A percentile compares a stretch with the other conserved stretches of the same genome.
Evolutionary conservation across 352 stramenopile species (phyloP).

Genomic region (Elongisporangium undulatum): DNA sequence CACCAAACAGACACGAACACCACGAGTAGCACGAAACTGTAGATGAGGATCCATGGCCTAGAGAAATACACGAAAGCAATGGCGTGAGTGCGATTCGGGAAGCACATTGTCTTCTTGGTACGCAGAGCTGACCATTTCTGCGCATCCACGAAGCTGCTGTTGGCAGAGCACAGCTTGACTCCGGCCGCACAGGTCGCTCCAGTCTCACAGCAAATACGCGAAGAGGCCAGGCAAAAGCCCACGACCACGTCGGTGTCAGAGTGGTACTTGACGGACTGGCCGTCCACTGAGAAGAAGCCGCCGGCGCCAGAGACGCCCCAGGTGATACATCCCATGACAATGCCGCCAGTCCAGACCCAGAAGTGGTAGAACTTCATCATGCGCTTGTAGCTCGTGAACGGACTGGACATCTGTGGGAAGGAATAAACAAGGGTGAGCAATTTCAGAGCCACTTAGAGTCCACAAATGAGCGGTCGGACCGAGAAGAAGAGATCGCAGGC

Average conservation of each 20-base stretch:
- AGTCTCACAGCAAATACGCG: conserved; percentile 69
- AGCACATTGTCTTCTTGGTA: not conserved
- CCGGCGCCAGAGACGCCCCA: conserved; percentile 59
- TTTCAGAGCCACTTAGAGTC: not conserved
- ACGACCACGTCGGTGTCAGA: conserved; percentile 60
- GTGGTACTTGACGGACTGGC: conserved; percentile 75
- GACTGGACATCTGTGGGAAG: conserved; percentile 26
- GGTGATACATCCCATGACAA: conserved; percentile 77
- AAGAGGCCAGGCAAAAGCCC: conserved; percentile 82
- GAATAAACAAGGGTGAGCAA: conserved; percentile 1
- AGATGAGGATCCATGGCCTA: conserved; percentile 86
- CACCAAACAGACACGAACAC: conserved; percentile 80
- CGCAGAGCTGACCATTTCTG: conserved; percentile 55
- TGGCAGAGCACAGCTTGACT: conserved; percentile 34
- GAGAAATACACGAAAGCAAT: conserved; percentile 2
- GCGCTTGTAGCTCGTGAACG: conserved; percentile 88
- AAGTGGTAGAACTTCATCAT: conserved; percentile 88
- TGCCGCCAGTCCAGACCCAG: conserved; percentile 80
- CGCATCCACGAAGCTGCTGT: conserved; percentile 66
- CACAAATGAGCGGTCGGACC: conserved; percentile 13
- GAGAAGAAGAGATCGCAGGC: conserved; percentile 86
- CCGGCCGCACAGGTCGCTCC: conserved; percentile 30
- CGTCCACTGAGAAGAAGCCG: conserved; percentile 85
- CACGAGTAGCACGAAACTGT: conserved; percentile 81
- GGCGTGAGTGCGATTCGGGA: not conserved